Evolutionary conservation across 2,329 filamentous ascomycete genomes (phyloP), one percentile per base, ranked within the genome.

Genomic region (Aureobasidium sp.): DNA sequence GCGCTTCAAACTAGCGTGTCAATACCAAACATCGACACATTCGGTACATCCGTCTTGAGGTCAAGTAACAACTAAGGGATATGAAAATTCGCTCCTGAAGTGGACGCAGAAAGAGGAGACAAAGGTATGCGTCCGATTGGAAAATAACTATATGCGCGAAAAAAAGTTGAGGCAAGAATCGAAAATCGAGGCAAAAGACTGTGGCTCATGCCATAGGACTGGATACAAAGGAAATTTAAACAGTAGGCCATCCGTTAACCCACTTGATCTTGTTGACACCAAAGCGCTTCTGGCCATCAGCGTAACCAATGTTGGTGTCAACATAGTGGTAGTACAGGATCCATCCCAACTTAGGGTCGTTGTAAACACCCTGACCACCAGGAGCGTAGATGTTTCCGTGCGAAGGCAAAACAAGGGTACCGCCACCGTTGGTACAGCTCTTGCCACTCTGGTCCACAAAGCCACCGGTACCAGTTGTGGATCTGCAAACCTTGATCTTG

Each of bases 241-340:
- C 60, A 23, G 53, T 60, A 17, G 62, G 62, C 62, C 62, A 64
- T 15, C 62, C 62, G 23, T 46, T 51, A n/a, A 35, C 31, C 57
- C 58, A 64, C 27, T 23, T 51, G 43, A 64, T 61, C 60, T 64
- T 64, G 42, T 64, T 64, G 23, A 62, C 50, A 40, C 62, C 62
- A 19, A 64, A 42, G 15, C 31, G 60, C 60, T 64, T 64, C 27
- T 62, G 42, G 4, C 51, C 72, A 66, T 84, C 80, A 0, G 69
- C 75, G 60, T 81, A 77, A 1, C 81, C 80, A 63, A 83, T 75
- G 1, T 70, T 75, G 0, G 78, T 83, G 64, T 85, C 74, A 2
- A 83, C 72, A 64, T 85, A 85, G 65, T 86, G 82, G 66, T 86
- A 86, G 69, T 86, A 86, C 7, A 86, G 73, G 9, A 86, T 75